A percentile compares a stretch with the other conserved stretches of the same genome.
These are phyloP conservation scores for Fusarium nodosum DNA, from an alignment of 2,329 filamentous ascomycete genomes.

Conservation along the genomic window DNA sequence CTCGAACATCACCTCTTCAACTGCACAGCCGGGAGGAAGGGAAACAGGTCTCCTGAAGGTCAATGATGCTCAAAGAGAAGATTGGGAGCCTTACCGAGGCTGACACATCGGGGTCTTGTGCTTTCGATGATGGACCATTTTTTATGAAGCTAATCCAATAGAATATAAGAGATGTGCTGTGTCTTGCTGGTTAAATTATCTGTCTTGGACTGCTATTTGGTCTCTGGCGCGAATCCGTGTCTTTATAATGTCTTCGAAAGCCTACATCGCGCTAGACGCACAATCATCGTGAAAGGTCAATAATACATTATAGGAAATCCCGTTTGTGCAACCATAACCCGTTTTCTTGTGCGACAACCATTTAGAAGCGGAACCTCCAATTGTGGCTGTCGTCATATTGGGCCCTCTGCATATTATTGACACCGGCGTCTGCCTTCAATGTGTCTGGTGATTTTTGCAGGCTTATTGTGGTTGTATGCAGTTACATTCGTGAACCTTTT, in stretches of 20 bases:
- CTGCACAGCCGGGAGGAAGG: accelerated
- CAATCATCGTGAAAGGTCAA: not conserved
- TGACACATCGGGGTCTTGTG: not conserved
- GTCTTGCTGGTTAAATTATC: too few species aligned
- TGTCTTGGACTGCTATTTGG: accelerated
- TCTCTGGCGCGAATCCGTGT: accelerated
- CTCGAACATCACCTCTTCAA: not conserved
- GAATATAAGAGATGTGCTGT: accelerated
- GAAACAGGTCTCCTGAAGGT: not conserved
- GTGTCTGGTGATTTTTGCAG: not conserved
- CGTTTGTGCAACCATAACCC: not conserved
- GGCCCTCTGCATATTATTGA: not conserved
- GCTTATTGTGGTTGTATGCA: not conserved
- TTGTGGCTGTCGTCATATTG: not conserved
- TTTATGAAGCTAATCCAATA: not conserved
- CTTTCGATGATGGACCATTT: slow-evolving; percentile 4
- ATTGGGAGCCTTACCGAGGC: not conserved
- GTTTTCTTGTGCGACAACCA: not conserved
- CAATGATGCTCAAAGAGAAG: not conserved
- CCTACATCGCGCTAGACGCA: not conserved
- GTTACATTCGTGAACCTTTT: not conserved
- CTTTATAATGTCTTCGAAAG: not conserved
- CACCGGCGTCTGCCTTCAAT: not conserved
- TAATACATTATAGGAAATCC: not conserved
- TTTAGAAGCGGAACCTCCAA: too few species aligned